A percentile compares a stretch with the other conserved stretches of the same genome.
These are phyloP conservation scores for Xanthoconium stramineum DNA, from an alignment of 768 basidiomycete species.

Conservation along the genomic window DNA sequence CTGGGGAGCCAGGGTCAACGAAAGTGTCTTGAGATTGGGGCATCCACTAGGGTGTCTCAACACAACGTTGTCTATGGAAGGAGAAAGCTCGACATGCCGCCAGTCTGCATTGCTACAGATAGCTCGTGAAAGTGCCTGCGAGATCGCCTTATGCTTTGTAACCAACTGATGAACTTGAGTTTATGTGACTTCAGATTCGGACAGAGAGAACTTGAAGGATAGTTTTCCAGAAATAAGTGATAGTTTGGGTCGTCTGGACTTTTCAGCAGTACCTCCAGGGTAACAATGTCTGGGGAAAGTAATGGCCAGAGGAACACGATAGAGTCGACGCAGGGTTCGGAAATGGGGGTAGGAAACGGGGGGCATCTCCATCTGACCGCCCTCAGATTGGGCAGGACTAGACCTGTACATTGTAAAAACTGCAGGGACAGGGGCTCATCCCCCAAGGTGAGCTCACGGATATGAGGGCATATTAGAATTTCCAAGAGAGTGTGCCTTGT, in stretches of 20 bases:
- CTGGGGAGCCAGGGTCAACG: neutral
- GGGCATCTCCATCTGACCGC: conserved; percentile 1
- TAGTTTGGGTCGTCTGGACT: neutral
- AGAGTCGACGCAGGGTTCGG: neutral
- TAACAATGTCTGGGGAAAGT: neutral
- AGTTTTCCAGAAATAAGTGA: neutral
- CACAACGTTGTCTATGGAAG: neutral
- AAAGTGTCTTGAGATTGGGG: neutral
- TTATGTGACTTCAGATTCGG: conserved; percentile 1
- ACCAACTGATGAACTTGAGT: neutral
- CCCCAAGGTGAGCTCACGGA: neutral
- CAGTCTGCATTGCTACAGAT: too few species aligned
- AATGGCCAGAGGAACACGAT: neutral
- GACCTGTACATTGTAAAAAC: neutral
- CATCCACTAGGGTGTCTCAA: conserved; percentile 1
- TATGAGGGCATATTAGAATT: too few species aligned
- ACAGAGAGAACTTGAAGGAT: neutral
- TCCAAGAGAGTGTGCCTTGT: too few species aligned
- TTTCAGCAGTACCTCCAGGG: neutral
- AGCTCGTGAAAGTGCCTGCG: neutral
- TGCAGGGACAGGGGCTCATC: neutral
- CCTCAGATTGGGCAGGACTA: neutral
- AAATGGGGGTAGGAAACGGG: neutral
- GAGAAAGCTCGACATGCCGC: neutral
- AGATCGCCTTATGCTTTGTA: neutral